Percentiles rank a stretch among this genome's conserved stretches.
Evolutionary conservation across 495 filamentous ascomycete genomes (phyloP).

Genomic region (Cercophora samala): DNA sequence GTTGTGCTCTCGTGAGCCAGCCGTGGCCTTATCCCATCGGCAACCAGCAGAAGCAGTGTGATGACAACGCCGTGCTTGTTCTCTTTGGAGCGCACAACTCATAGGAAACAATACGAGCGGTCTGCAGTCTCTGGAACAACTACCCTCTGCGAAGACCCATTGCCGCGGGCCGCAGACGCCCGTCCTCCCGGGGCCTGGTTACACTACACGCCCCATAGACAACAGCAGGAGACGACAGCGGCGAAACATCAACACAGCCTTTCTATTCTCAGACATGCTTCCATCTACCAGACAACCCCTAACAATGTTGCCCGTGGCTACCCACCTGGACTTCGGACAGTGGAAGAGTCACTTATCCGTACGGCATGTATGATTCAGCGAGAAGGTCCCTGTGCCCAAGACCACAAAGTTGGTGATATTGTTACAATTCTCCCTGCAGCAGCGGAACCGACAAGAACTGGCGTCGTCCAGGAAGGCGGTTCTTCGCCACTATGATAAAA

Average conservation of each 20-base stretch:
- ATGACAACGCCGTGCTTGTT: not conserved
- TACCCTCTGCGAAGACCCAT: not conserved
- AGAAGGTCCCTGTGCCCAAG: conserved; percentile 23
- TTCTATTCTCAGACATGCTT: conserved; percentile 5
- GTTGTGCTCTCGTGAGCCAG: not conserved
- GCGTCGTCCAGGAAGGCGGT: not conserved
- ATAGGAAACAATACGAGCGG: not conserved
- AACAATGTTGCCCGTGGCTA: not conserved
- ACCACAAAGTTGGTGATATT: conserved; percentile 30
- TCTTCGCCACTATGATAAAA: conserved; percentile 18
- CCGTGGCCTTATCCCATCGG: not conserved
- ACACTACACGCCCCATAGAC: not conserved
- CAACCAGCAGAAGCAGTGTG: conserved; percentile 4
- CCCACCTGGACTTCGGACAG: not conserved
- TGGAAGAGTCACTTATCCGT: not conserved
- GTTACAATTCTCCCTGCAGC: conserved; percentile 22
- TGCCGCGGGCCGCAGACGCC: conserved; percentile 1
- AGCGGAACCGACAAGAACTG: not conserved
- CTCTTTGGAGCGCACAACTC: not conserved
- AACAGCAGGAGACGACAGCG: conserved; percentile 2
- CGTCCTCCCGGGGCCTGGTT: not conserved
- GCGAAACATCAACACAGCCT: conserved; percentile 1
- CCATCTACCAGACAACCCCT: not conserved
- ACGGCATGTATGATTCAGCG: not conserved
- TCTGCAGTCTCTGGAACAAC: not conserved